Percentiles rank a stretch among this genome's conserved stretches.
These are phyloP conservation scores for Venturia nashicola DNA, from an alignment of 2,329 filamentous ascomycete species.

Conservation along the genomic window DNA sequence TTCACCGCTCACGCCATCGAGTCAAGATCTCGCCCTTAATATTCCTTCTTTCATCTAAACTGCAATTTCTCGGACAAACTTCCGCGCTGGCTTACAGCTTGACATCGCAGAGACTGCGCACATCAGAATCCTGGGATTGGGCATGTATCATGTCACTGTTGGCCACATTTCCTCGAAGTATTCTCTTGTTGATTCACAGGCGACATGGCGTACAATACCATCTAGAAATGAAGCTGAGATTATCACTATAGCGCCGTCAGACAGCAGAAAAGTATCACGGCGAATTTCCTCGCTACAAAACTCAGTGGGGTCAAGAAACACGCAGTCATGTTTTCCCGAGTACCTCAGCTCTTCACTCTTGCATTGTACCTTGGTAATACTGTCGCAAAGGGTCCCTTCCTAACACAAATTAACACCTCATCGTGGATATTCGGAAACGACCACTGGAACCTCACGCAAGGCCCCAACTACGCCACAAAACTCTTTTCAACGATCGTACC, in stretches of 20 bases:
- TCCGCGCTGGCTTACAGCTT: no score
- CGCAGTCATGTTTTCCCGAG: not conserved
- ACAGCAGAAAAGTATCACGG: not conserved
- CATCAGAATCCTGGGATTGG: no score
- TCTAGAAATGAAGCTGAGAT: not conserved
- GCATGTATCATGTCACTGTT: no score
- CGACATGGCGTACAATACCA: not conserved
- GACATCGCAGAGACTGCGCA: no score
- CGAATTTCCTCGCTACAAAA: not conserved
- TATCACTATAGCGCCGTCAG: not conserved
- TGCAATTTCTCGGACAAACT: no score
- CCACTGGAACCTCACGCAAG: conserved; percentile 31
- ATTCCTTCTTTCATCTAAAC: no score
- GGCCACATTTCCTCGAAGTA: no score
- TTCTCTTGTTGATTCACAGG: no score
- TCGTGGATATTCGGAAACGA: conserved; percentile 28
- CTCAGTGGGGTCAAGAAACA: not conserved
- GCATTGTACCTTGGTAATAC: not conserved
- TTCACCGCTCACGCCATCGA: no score
- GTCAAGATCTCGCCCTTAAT: no score
- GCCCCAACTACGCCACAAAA: conserved; percentile 26
- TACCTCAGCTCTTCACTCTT: not conserved
- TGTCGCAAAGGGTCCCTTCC: conserved; percentile 15
- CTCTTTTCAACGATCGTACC: conserved; percentile 23
- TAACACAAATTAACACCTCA: conserved; percentile 21